Evolutionary conservation across 1,284 basidiomycete genomes (phyloP).

Genomic region (Pseudozyma tsukubaensis): DNA sequence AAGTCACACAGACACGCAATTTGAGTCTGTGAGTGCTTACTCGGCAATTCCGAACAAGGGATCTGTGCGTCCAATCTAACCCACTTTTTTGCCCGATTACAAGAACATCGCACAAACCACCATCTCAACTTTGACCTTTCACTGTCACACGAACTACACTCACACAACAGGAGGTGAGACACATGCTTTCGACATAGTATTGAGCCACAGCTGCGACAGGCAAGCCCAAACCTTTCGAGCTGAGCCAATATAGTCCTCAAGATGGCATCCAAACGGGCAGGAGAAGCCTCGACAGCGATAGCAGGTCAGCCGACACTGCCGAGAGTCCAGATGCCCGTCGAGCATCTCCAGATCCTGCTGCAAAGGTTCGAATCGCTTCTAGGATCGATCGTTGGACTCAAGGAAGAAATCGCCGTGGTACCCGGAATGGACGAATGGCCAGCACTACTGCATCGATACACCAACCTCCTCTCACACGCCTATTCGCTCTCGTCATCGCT

Average conservation of each 20-base stretch:
- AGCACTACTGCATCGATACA: conserved; percentile 53
- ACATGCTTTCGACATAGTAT: no score
- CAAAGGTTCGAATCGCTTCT: conserved; percentile 60
- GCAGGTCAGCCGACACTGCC: conserved; percentile 36
- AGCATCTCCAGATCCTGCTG: conserved; percentile 54
- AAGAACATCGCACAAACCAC: no score
- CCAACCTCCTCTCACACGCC: conserved; percentile 57
- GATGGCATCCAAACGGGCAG: conserved; percentile 30
- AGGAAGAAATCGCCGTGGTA: conserved; percentile 56
- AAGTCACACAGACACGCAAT: background rate
- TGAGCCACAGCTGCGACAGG: no score
- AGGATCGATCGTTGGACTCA: conserved; percentile 55
- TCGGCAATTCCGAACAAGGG: conserved; percentile 1
- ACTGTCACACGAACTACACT: no score
- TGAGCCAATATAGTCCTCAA: background rate
- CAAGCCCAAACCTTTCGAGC: no score
- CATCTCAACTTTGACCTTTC: no score
- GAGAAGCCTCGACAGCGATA: conserved; percentile 9
- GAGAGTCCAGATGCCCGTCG: conserved; percentile 34
- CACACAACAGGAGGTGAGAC: no score
- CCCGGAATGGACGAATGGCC: conserved; percentile 62
- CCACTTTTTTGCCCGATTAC: no score
- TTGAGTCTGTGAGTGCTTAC: no score
- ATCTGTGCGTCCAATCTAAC: conserved; percentile 14
- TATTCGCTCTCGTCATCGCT: conserved; percentile 57